Base-by-base conservation (phyloP, 768 basidiomycete genomes). In the Lactifluus pinguis region DNA sequence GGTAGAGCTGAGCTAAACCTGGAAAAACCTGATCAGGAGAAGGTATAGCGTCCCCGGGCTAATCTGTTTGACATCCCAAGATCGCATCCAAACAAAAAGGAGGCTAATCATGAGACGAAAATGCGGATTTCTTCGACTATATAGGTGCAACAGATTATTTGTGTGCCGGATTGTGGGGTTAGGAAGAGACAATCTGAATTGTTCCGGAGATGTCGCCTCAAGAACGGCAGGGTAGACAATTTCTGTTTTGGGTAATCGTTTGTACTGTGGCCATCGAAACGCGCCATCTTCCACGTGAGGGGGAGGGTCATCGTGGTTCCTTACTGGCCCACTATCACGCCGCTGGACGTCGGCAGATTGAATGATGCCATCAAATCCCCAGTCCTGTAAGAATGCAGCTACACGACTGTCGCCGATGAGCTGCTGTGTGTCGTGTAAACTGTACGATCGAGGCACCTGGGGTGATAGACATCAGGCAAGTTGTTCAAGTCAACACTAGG, bases 11-110 rank as follows among this genome's bases (percentile, higher is more conserved):
- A 19, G 17, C 38, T 32, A 2, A 47, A 64, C 65, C 51, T 66
- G 65, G 48, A 64, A 56, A 57, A 64, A 66, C 52, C 53, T 66
- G 47, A 60, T 55, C 21, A 66, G 15, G 32, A 66, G 54, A 41
- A 64, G 53, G 19, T 32, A 53, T 13, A 66, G 51, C 3, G 55
- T 57, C 42, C 6, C 7, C 19, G 65, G 63, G 19, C 15, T 54
- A 34, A 66, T 52, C n/a, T 64, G 59, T 11, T 30, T 25, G 15
- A 60, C 49, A 2, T 49, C 63, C 65, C 65, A 66, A 11, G 65
- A 66, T 29, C 63, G 55, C 39, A 66, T 48, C 62, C 62, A 66
- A n/a, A 58, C 25, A 52, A 64, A 66, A 14, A 61, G 5, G 25
- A 64, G 49, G 30, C 50, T 45, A 39, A 44, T 48, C 39, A 59